phyloP scores from a whole-genome alignment of 2,329 filamentous ascomycete genomes.

The Intubia oerlemansii region DNA sequence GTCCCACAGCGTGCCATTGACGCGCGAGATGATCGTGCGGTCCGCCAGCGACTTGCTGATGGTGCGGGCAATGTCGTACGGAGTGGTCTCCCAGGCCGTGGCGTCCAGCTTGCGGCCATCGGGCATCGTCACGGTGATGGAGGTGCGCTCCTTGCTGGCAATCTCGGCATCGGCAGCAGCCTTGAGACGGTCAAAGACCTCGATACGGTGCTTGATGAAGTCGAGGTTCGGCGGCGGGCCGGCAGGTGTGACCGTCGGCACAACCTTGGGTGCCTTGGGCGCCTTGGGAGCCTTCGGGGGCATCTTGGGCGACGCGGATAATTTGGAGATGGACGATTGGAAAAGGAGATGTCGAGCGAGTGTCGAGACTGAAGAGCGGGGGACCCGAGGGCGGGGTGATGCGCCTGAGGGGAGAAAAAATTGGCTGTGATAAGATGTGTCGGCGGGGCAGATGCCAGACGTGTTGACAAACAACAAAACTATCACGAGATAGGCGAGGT shows the following conservation, averaged over 20 bases:
- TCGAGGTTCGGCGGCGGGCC: slow-evolving; percentile 32
- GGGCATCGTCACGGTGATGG: slow-evolving; percentile 52
- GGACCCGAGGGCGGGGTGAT: no score
- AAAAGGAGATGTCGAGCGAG: no score
- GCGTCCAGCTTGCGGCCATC: slow-evolving; percentile 52
- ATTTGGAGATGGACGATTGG: no score
- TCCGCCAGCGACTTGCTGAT: slow-evolving; percentile 73
- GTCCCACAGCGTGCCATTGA: slow-evolving; percentile 82
- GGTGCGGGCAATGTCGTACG: slow-evolving; percentile 51
- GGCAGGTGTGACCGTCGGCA: slow-evolving; percentile 4
- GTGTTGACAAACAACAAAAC: no score
- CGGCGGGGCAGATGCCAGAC: no score
- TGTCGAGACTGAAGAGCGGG: no score
- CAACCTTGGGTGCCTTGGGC: slow-evolving; percentile 7
- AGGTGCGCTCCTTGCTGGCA: slow-evolving; percentile 45
- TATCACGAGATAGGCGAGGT: no score
- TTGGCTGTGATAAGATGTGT: no score
- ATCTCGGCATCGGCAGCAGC: slow-evolving; percentile 62
- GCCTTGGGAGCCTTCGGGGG: slow-evolving; percentile 6
- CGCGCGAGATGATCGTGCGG: slow-evolving; percentile 66
- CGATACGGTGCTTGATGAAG: slow-evolving; percentile 66
- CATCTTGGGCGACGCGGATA: no score
- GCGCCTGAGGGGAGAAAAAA: no score
- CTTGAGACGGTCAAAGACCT: slow-evolving; percentile 77
- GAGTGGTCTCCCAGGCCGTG: slow-evolving; percentile 82